A percentile compares a stretch with the other conserved stretches of the same genome.
phyloP scores from a whole-genome alignment of 2,329 filamentous ascomycete species.

The Fusarium piperis region DNA sequence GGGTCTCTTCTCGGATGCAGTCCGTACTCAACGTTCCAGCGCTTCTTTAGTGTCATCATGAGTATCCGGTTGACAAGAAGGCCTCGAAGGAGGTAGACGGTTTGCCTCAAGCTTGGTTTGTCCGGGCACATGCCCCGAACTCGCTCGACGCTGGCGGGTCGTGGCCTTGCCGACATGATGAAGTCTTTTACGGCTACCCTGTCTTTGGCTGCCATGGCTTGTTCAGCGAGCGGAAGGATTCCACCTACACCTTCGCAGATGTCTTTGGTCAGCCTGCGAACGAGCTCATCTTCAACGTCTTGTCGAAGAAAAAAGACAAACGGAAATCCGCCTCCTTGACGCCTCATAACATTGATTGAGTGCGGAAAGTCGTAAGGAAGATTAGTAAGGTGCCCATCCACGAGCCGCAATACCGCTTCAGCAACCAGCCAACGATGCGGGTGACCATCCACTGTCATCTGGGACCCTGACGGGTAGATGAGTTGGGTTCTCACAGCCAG shows the following conservation, averaged over 20 bases:
- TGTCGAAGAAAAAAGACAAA: constrained; percentile 63
- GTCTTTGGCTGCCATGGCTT: constrained; percentile 27
- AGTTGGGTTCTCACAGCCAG: constrained; percentile 65
- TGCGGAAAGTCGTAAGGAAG: constrained; percentile 48
- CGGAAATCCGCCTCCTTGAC: constrained; percentile 48
- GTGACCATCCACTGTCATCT: constrained; percentile 62
- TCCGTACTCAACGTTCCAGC: constrained; percentile 75
- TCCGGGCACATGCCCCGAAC: constrained; percentile 34
- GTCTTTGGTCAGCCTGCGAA: constrained; percentile 31
- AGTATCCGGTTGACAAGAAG: constrained; percentile 70
- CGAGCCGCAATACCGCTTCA: constrained; percentile 54
- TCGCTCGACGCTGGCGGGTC: constrained; percentile 2
- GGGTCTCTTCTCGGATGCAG: constrained; percentile 65
- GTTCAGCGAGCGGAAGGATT: constrained; percentile 33
- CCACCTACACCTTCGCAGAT: constrained; percentile 35
- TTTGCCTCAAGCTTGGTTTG: constrained; percentile 33
- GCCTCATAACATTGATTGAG: constrained; percentile 50
- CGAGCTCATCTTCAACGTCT: constrained; percentile 57
- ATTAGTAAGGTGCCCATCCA: constrained; percentile 51
- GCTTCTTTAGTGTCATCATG: constrained; percentile 67
- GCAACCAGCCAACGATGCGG: constrained; percentile 62
- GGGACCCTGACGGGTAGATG: constrained; percentile 65
- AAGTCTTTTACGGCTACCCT: constrained; percentile 42
- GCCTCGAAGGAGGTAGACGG: constrained; percentile 68
- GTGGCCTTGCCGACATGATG: constrained; percentile 26